These are phyloP conservation scores for Colletotrichum limetticola DNA, from an alignment of 2,329 filamentous ascomycete genomes.

Conservation along the genomic window DNA sequence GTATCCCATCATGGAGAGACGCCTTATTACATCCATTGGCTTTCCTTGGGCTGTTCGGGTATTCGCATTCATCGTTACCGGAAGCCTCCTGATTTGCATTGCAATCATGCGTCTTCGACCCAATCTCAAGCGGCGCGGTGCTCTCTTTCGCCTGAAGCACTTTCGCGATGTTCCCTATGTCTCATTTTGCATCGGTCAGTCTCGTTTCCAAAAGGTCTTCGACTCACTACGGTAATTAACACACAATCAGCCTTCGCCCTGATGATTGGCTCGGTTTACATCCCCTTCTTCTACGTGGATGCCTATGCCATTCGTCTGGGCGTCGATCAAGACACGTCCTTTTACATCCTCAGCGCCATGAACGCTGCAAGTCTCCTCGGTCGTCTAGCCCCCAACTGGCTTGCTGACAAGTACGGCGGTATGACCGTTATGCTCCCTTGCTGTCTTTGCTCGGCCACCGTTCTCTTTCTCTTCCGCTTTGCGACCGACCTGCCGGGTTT, in stretches of 20 bases:
- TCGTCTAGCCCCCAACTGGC: slow-evolving; percentile 34
- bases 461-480: slow-evolving; percentile 28
- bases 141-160: slow-evolving; percentile 23
- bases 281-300: slow-evolving; percentile 30
- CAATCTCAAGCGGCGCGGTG: slow-evolving; percentile 22
- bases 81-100: slow-evolving; percentile 24
- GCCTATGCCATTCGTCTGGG: slow-evolving; percentile 27
- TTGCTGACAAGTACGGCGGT: slow-evolving; percentile 32
- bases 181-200: slow-evolving; percentile 22
- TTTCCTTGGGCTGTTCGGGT: slow-evolving; percentile 29
- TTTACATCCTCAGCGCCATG: slow-evolving; percentile 34
- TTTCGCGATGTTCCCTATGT: slow-evolving; percentile 18
- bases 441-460: slow-evolving; percentile 18
- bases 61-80: slow-evolving; percentile 26
- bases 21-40: slow-evolving; percentile 17
- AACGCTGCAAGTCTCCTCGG: slow-evolving; percentile 36
- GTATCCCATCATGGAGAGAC: slow-evolving; percentile 25
- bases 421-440: slow-evolving; percentile 31
- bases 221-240: neutral
- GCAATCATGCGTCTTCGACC: slow-evolving; percentile 23
- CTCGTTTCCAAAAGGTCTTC: neutral
- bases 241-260: slow-evolving; percentile 10
- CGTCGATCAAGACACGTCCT: slow-evolving; percentile 18
- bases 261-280: slow-evolving; percentile 30
- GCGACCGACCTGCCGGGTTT: slow-evolving; percentile 23